Conservation (phyloP, 257 asterid genomes). For the Mentha longifolia region DNA sequence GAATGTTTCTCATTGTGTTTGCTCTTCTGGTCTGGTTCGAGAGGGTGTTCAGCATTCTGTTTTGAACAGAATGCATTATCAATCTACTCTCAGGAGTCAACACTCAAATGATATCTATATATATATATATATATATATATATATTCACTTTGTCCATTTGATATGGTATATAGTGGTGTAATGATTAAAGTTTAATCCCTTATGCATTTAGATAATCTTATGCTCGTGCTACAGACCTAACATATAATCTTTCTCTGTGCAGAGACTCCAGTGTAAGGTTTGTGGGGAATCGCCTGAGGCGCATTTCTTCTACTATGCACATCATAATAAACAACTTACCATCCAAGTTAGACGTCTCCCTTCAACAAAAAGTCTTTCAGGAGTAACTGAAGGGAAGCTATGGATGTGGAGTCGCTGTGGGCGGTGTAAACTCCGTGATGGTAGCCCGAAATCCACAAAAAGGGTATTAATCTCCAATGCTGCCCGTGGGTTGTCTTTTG, state of each 20-base stretch:
- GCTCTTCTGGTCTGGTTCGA: conserved; percentile 7
- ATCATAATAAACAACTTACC: conserved; percentile 84
- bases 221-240: not conserved
- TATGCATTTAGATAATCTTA: too few species aligned
- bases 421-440: conserved; percentile 59
- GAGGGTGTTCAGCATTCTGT: conserved; percentile 3
- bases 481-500: conserved; percentile 90
- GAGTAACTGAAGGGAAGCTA: conserved; percentile 85
- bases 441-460: conserved; percentile 66
- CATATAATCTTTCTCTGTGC: conserved; percentile 36
- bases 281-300: conserved; percentile 74
- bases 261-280: conserved; percentile 77
- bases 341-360: conserved; percentile 80
- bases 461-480: conserved; percentile 79
- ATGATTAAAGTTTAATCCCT: too few species aligned
- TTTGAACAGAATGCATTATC: conserved; percentile 8
- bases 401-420: conserved; percentile 99
- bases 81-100: not conserved
- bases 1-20: not conserved
- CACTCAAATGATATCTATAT: not conserved
- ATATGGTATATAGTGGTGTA: not conserved
- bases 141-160: not conserved
- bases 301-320: conserved; percentile 79
- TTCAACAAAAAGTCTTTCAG: conserved; percentile 57
- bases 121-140: too few species aligned